Percentiles rank a stretch among this genome's conserved stretches.
Evolutionary conservation across 2,329 filamentous ascomycete species (phyloP).

Genomic region (Talaromyces atroroseus): DNA sequence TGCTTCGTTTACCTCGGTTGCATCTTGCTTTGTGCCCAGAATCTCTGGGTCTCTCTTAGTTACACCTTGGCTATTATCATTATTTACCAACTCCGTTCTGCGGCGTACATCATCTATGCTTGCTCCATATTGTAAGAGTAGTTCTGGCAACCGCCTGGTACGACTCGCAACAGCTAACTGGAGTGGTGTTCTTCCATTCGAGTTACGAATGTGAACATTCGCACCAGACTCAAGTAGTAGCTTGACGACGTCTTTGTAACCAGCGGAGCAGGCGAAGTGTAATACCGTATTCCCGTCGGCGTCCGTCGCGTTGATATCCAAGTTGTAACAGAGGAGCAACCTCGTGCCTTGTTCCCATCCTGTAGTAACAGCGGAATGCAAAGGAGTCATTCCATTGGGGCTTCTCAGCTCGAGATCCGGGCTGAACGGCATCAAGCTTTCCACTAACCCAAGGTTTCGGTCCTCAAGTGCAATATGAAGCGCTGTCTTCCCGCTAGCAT

Average conservation of each 20-base stretch:
- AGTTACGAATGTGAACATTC: neutral
- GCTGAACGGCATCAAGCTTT: neutral
- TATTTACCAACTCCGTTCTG: neutral
- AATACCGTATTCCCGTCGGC: neutral
- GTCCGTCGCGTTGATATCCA: neutral
- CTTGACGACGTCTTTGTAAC: neutral
- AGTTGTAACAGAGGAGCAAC: neutral
- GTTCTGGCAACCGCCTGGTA: neutral
- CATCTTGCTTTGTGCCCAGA: neutral
- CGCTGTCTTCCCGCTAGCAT: neutral
- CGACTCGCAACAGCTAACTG: neutral
- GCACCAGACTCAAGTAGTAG: neutral
- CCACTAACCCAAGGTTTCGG: neutral
- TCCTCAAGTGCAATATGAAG: constrained; percentile 1
- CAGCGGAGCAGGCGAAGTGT: neutral
- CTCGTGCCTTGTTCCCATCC: neutral
- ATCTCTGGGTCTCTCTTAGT: neutral
- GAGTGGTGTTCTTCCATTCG: neutral
- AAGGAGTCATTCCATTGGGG: neutral
- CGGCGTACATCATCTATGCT: neutral
- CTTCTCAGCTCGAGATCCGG: neutral
- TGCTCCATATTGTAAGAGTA: neutral
- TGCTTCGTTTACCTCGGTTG: neutral
- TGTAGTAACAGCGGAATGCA: neutral
- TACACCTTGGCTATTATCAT: neutral